Conservation (phyloP, 306 rosid genomes). For the Trifolium repens region DNA sequence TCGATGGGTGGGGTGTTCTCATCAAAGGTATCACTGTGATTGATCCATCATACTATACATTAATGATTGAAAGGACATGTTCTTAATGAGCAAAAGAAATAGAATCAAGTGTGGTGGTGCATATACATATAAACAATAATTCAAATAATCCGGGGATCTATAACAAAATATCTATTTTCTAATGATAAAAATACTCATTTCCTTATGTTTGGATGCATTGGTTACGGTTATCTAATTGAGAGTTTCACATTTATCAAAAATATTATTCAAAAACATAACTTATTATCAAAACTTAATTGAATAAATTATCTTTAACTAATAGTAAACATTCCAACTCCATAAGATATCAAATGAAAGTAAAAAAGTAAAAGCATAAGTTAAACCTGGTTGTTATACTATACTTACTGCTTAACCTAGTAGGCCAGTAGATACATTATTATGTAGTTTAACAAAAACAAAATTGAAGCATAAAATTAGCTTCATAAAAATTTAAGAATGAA, state of each 20-base stretch:
- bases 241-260: slow-evolving; percentile 13
- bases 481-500: background rate
- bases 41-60: slow-evolving; percentile 38
- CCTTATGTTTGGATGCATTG: background rate
- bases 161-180: slow-evolving; percentile 12
- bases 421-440: background rate
- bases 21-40: slow-evolving; percentile 85
- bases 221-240: background rate
- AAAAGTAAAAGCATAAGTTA: slow-evolving; percentile 13
- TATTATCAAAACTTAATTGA: background rate
- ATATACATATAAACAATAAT: slow-evolving; percentile 27
- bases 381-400: slow-evolving; percentile 13
- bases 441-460: background rate
- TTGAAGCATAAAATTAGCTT: background rate
- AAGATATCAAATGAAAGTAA: slow-evolving; percentile 11
- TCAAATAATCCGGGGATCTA: slow-evolving; percentile 17
- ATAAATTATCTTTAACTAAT: background rate
- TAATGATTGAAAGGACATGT: slow-evolving; percentile 9
- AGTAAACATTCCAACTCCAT: slow-evolving; percentile 12
- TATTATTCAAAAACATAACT: background rate
- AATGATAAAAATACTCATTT: background rate
- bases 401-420: background rate
- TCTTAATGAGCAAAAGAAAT: slow-evolving; percentile 23
- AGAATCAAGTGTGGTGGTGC: slow-evolving; percentile 3
- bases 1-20: slow-evolving; percentile 95